These are phyloP conservation scores for Kluyveromyces aestuarii DNA, from an alignment of 805 yeast species.

Conservation along the genomic window DNA sequence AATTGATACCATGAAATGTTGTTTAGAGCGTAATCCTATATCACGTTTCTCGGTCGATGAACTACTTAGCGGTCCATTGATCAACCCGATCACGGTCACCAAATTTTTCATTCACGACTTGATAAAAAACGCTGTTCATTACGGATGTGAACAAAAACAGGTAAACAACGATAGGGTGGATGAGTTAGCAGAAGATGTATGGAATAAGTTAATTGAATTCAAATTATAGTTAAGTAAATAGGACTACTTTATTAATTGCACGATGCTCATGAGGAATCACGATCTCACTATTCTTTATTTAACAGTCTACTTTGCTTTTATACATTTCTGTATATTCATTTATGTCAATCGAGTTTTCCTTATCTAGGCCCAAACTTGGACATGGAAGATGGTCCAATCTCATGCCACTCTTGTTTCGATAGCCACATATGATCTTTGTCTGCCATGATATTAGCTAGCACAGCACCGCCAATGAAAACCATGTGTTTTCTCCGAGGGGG, in stretches of 20 bases:
- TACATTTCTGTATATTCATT: background rate
- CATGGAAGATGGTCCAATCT: conserved; percentile 81
- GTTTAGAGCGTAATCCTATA: conserved; percentile 62
- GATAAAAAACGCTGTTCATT: conserved; percentile 67
- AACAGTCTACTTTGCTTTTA: too few species aligned
- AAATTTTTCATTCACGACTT: conserved; percentile 57
- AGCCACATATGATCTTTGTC: conserved; percentile 99
- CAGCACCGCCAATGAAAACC: conserved; percentile 99
- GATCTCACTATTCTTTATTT: background rate
- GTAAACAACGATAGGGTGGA: conserved; percentile 36
- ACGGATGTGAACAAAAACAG: conserved; percentile 47
- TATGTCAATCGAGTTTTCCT: background rate
- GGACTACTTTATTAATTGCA: background rate
- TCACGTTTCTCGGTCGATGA: conserved; percentile 57
- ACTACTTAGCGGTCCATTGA: conserved; percentile 52
- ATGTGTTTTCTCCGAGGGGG: conserved; percentile 98
- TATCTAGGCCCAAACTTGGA: conserved; percentile 88
- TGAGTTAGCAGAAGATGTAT: conserved; percentile 46
- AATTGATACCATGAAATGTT: conserved; percentile 60
- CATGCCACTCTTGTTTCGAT: conserved; percentile 94
- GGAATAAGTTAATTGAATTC: conserved; percentile 36
- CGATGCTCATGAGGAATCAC: background rate
- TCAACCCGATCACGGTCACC: conserved; percentile 67
- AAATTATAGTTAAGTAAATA: conserved; percentile 10
- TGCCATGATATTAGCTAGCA: conserved; percentile 94